Evolutionary conservation across 208 protist genomes (phyloP).

Genomic region (Leptomonas pyrrhocoris): DNA sequence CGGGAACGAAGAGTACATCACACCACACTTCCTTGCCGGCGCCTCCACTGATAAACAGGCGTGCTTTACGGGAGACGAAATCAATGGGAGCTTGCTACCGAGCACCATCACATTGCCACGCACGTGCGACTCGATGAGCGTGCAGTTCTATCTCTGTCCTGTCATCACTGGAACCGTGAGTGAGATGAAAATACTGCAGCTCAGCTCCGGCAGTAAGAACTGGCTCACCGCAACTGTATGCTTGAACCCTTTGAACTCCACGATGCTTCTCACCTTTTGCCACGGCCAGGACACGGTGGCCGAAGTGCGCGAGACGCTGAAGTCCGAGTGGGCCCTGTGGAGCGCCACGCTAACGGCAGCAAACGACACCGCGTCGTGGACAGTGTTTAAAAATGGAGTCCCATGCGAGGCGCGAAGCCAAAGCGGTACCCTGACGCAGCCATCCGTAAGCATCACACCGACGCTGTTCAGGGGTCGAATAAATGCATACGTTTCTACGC

Average conservation of each 20-base stretch:
- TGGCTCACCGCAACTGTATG: slow-evolving; percentile 61
- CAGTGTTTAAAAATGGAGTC: slow-evolving; percentile 71
- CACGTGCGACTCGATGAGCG: slow-evolving; percentile 64
- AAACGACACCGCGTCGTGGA: slow-evolving; percentile 74
- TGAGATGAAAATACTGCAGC: slow-evolving; percentile 52
- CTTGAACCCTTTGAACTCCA: slow-evolving; percentile 46
- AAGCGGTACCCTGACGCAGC: slow-evolving; percentile 54
- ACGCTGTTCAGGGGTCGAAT: slow-evolving; percentile 30
- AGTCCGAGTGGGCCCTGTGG: slow-evolving; percentile 69
- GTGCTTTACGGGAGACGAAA: slow-evolving; percentile 35
- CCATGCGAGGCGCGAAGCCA: slow-evolving; percentile 43
- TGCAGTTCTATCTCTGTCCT: slow-evolving; percentile 79
- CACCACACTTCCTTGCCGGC: slow-evolving; percentile 48
- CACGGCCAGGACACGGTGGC: slow-evolving; percentile 67
- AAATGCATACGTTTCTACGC: slow-evolving; percentile 36
- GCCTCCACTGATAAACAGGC: slow-evolving; percentile 14
- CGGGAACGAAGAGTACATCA: slow-evolving; percentile 55
- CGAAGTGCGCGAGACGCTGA: slow-evolving; percentile 69
- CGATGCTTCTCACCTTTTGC: slow-evolving; percentile 59
- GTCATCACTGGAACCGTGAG: slow-evolving; percentile 29
- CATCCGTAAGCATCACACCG: slow-evolving; percentile 15
- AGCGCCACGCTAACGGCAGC: slow-evolving; percentile 63
- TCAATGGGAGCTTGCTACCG: slow-evolving; percentile 52
- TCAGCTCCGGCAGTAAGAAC: slow-evolving; percentile 46
- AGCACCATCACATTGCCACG: slow-evolving; percentile 49